Percentiles rank a stretch among this genome's conserved stretches.
phyloP scores from a whole-genome alignment of 345 rosid species.

The Anastatica hierochuntica region DNA sequence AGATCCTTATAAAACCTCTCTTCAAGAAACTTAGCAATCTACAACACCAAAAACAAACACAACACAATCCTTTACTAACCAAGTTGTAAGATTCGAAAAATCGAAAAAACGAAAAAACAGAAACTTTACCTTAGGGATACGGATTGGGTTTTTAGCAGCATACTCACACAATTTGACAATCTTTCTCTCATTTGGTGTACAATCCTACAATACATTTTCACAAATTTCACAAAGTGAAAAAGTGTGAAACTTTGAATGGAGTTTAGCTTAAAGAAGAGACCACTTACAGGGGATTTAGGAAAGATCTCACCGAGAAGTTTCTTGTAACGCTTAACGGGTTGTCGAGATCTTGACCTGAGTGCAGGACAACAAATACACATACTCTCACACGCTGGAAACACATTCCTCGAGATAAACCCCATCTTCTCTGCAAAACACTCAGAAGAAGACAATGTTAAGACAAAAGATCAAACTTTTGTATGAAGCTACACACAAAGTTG shows the following conservation, averaged over 20 bases:
- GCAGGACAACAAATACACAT: conserved; percentile 98
- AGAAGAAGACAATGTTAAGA: no score
- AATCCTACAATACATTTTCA: conserved; percentile 73
- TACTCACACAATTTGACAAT: conserved; percentile 84
- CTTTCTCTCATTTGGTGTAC: conserved; percentile 65
- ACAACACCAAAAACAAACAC: conserved; percentile 14
- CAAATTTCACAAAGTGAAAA: no score
- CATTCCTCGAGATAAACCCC: conserved; percentile 85
- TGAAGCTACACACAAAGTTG: no score
- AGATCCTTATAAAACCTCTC: conserved; percentile 87
- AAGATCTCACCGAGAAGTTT: conserved; percentile 85
- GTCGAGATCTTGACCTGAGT: conserved; percentile 91
- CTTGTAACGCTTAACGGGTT: conserved; percentile 95
- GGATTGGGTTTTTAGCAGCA: conserved; percentile 77
- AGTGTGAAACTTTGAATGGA: neutral
- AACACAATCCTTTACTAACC: neutral
- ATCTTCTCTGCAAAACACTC: conserved; percentile 33
- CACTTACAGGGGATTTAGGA: conserved; percentile 76
- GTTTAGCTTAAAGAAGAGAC: neutral
- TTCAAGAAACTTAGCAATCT: conserved; percentile 92
- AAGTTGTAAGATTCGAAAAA: neutral
- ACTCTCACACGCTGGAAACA: conserved; percentile 93
- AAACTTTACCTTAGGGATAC: conserved; percentile 70
- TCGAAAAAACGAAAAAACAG: neutral
- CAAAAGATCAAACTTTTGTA: no score